Conservation (phyloP, 257 asterid genomes). For the Gentiana macrophylla region DNA sequence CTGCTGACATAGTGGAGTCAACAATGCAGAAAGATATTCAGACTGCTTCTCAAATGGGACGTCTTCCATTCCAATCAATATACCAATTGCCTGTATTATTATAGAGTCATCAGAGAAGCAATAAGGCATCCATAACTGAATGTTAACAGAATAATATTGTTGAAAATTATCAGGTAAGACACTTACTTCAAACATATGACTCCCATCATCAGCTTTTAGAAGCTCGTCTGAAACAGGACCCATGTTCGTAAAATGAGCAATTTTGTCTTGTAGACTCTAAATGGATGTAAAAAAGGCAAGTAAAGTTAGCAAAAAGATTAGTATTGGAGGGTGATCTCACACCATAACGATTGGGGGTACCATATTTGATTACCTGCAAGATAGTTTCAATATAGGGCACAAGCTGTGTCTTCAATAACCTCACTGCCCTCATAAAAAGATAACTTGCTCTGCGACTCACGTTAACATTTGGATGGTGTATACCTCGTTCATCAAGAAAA, state of each 20-base stretch:
- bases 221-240: conserved; percentile 34
- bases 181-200: conserved; percentile 86
- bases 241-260: conserved; percentile 64
- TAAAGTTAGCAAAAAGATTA: conserved; percentile 1
- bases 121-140: background rate
- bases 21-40: conserved; percentile 69
- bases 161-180: conserved; percentile 1
- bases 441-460: conserved; percentile 86
- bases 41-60: conserved; percentile 79
- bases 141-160: conserved; percentile 7
- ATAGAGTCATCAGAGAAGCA: conserved; percentile 1
- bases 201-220: conserved; percentile 78
- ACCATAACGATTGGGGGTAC: conserved; percentile 2
- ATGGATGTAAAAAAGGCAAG: conserved; percentile 8
- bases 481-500: conserved; percentile 94
- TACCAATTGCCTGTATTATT: conserved; percentile 71
- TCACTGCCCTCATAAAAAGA: conserved; percentile 94
- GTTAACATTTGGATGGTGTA: conserved; percentile 72
- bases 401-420: conserved; percentile 71
- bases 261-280: conserved; percentile 78
- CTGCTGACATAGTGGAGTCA: conserved; percentile 95
- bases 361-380: conserved; percentile 58
- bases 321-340: conserved; percentile 1
- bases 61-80: conserved; percentile 95
- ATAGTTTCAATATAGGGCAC: conserved; percentile 85